Base-by-base conservation (phyloP, 2,329 filamentous ascomycete genomes). In the Diaporthe destruens region DNA sequence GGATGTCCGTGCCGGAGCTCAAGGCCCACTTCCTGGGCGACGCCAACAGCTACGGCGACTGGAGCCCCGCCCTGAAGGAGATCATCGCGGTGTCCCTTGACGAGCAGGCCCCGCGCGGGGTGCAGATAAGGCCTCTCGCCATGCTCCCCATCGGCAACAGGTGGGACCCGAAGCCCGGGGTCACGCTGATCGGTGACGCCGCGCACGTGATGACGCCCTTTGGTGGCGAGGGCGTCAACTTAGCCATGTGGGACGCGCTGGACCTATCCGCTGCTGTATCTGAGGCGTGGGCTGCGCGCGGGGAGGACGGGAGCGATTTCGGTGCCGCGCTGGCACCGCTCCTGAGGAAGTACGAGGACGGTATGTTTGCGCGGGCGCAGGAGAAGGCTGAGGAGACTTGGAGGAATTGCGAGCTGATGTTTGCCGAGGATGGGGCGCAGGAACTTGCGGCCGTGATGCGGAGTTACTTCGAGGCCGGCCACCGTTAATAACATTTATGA, bases 171-270 rank as follows among this genome's bases (percentile, higher is more conserved):
- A 76, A 78, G 5, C 49, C 80, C 0, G 85, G 86, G 3, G 80
- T 85, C 4, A 87, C 88, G 0, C 78, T 90, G 16, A 77, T 90
- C 23, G 88, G 88, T 3, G 87, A 90, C 75, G 86, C 87, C 0
- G 87, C 87, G 9, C 87, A 90, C 77, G 75, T 89, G 16, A 87
- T 88, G 83, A 84, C 83, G 4, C 85, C 86, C 0, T 86, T 84
- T 71, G 84, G 84, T 0, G 88, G 88, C 3, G 87, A 87, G 63
- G 87, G 88, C 1, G 87, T 88, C 49, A 89, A 90, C 74, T 76
- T 84, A 3, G 87, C 84, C 0, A 85, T 90, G 84, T 77, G 80
- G 47, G 87, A 90, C 76, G 81, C 86, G 0, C 75, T 87, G n/a
- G 79, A 85, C 18, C 78, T 90, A 3, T 82, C 81, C 0, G 56